Base-by-base conservation (phyloP, 768 basidiomycete species). In the Naematelia encephala region DNA sequence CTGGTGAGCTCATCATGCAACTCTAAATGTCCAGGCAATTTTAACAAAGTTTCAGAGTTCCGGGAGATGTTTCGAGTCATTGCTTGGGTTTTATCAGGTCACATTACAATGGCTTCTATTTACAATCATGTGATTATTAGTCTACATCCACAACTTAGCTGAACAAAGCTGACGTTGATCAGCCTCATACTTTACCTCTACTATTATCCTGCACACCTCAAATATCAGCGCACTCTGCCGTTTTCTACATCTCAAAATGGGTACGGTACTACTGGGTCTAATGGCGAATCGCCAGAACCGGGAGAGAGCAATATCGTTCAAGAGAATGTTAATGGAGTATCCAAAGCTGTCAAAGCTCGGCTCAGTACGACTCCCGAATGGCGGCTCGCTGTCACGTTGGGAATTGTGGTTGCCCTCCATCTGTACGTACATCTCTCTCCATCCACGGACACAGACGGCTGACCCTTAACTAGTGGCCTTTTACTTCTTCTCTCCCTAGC, bases 151-250 rank as follows among this genome's bases (percentile, higher is more conserved):
- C 11, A n/a, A 47, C n/a, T 8, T 22, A 43, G 10, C 14, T 30
- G 16, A n/a, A 13, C 16, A 22, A 16, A 5, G 2, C 22, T 27
- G 34, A 57, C 59, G 48, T 55, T 30, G n/a, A 48, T 21, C 64
- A 97, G 93, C 45, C 81, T 97, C 58, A 82, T 93, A 0, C 84
- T 99, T 1, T 98, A 89, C 79, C 86, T 99, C 80, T 80, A 88
- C 42, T 98, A 92, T 80, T 98, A 90, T 74, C 96, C 96, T 0
- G 78, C 82, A 4, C 84, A 89, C 68, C 84, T 88, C 71, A 96
- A 93, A 78, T 89, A 86, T 46, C 63, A 72, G 29, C 62, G 67
- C 5, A 62, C 62, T 4, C 46, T 73, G 22, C 68, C 68, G 19
- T 58, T 65, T 27, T 56, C 56, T 14, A 34, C 63, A 4, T 53